phyloP scores from a whole-genome alignment of 2,329 filamentous ascomycete genomes.

The Alternaria arborescens region DNA sequence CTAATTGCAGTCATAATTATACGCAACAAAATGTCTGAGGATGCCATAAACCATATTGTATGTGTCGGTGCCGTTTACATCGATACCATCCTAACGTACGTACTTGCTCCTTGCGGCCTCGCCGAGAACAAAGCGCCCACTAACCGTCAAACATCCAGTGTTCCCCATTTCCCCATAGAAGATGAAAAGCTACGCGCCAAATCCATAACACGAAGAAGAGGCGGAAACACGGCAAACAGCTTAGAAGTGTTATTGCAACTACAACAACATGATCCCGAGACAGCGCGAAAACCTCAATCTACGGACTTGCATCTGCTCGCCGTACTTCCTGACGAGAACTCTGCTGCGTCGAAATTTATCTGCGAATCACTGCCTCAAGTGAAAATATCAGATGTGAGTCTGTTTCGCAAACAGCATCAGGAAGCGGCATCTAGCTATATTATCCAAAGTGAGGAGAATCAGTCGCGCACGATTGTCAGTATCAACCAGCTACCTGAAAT shows the following conservation, averaged over 20 bases:
- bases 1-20: neutral
- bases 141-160: conserved; percentile 52
- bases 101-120: neutral
- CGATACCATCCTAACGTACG: conserved; percentile 65
- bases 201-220: conserved; percentile 66
- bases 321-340: conserved; percentile 63
- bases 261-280: conserved; percentile 8
- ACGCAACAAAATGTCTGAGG: neutral
- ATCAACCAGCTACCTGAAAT: conserved; percentile 74
- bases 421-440: conserved; percentile 75
- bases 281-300: neutral
- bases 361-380: conserved; percentile 62
- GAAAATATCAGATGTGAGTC: conserved; percentile 61
- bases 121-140: neutral
- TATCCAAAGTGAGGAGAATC: conserved; percentile 66
- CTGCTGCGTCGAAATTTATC: conserved; percentile 63
- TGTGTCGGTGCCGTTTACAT: conserved; percentile 74
- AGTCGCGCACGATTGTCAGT: conserved; percentile 75
- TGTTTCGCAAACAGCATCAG: conserved; percentile 64
- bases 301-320: conserved; percentile 50
- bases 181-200: conserved; percentile 77
- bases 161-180: conserved; percentile 72
- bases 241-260: conserved; percentile 74
- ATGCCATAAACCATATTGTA: conserved; percentile 60
- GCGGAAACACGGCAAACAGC: conserved; percentile 77